Base-by-base conservation (phyloP, 352 stramenopile species). In the Phytopythium litorale region DNA sequence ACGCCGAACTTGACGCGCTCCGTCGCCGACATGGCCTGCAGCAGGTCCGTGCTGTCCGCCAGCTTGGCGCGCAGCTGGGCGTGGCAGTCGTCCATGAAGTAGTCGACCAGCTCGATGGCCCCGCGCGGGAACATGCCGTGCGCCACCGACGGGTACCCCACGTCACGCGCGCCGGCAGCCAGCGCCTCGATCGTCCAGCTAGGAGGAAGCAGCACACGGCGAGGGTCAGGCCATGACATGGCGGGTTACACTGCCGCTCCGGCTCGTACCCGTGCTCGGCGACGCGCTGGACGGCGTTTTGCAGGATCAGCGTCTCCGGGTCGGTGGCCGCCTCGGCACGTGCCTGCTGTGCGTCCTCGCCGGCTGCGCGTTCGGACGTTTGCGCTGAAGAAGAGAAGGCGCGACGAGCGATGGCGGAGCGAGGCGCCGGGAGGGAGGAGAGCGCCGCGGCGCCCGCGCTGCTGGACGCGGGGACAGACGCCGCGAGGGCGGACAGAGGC, bases 1-100 rank as follows among this genome's bases (percentile, higher is more conserved):
- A 94, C 73, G 11, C 83, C 84, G 60, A 89, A 90, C 69, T 93
- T 94, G 62, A 96, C 71, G 18, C 84, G 84, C 54, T 96, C 87
- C n/a, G 83, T 73, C 38, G 89, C 80, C 19, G 66, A 72, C 81
- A 93, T 89, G 30, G 58, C 60, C 62, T 91, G 82, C 42, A 92
- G 67, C 64, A 78, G 62, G 1, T 80, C 71, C 60, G 79, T 89
- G 70, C 85, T 79, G 21, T 61, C 62, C 58, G 84, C 74, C n/a
- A 91, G 65, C 66, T 72, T 80, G 40, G 74, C 62, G n/a, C 79
- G 84, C 33, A 91, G 71, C 56, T 89, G 65, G 56, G 75, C 58
- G 59, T 82, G 68, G 56, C 83, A 76, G 57, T 78, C 78, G 66
- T 96, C 81, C 87, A 96, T 96, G 58, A 92, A 96, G 67, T 79